Conservation (phyloP, 257 asterid species). For the Agastache rugosa region DNA sequence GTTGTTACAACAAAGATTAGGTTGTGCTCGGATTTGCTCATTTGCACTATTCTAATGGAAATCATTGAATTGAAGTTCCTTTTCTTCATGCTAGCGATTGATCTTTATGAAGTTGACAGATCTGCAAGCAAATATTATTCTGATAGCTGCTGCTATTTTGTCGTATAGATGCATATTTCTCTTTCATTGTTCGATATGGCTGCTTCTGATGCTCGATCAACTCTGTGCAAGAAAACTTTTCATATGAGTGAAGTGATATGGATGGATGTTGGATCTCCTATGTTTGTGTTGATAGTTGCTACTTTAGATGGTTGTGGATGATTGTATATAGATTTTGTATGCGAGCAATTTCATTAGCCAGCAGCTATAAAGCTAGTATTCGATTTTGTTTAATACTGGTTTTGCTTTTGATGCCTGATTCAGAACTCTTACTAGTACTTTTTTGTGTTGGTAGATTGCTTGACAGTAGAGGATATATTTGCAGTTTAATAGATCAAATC, state of each 20-base stretch:
- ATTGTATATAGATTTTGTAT: no score
- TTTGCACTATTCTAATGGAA: neutral
- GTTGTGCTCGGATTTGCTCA: conserved; percentile 13
- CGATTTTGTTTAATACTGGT: neutral
- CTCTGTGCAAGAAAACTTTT: neutral
- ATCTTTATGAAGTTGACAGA: neutral
- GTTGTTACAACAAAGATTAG: conserved; percentile 7
- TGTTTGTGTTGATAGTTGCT: neutral
- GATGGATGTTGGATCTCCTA: neutral
- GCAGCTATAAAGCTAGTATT: neutral
- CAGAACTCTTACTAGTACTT: neutral
- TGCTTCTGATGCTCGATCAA: neutral
- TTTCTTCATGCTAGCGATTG: neutral
- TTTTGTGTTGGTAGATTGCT: neutral
- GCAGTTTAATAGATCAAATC: neutral
- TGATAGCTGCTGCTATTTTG: neutral
- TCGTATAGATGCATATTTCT: neutral
- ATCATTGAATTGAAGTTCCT: neutral
- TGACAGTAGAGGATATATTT: no score
- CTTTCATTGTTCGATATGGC: neutral
- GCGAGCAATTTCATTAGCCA: no score
- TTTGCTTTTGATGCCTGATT: no score
- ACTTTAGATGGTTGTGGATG: neutral
- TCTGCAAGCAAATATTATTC: neutral
- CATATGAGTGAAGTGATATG: no score